Conservation (phyloP, 176 grass and related monocot species). For the Thalia dealbata region DNA sequence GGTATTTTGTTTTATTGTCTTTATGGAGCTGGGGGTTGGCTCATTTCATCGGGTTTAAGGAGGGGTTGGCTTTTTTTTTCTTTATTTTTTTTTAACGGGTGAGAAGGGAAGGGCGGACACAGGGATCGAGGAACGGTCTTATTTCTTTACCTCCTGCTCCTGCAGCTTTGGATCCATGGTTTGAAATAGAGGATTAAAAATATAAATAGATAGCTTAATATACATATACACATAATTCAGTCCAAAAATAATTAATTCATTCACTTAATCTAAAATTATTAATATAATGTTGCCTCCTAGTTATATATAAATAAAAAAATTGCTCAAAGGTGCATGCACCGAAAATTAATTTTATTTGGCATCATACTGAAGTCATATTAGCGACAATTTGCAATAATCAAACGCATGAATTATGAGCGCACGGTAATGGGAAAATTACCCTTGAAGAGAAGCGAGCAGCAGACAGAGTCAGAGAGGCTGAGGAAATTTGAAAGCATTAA, state of each 20-base stretch:
- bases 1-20: background rate
- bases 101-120: background rate
- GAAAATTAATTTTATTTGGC: too few relatives aligned
- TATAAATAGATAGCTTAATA: background rate
- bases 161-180: background rate
- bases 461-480: too few relatives aligned
- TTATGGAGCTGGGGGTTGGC: background rate
- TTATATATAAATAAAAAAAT: too few relatives aligned
- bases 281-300: background rate
- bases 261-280: too few relatives aligned
- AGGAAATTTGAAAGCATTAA: background rate
- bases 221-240: background rate
- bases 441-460: too few relatives aligned
- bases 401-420: too few relatives aligned
- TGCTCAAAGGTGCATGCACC: too few relatives aligned
- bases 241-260: too few relatives aligned
- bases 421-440: too few relatives aligned
- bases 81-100: too few relatives aligned
- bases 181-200: background rate
- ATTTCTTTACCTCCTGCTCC: background rate
- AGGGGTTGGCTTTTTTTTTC: background rate
- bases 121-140: conserved; percentile 1
- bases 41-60: background rate
- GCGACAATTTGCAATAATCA: too few relatives aligned
- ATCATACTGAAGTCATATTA: too few relatives aligned